Percentiles rank a stretch among this genome's conserved stretches.
These are phyloP conservation scores for Marsdenia floribunda DNA, from an alignment of 257 asterid species.

Conservation along the genomic window DNA sequence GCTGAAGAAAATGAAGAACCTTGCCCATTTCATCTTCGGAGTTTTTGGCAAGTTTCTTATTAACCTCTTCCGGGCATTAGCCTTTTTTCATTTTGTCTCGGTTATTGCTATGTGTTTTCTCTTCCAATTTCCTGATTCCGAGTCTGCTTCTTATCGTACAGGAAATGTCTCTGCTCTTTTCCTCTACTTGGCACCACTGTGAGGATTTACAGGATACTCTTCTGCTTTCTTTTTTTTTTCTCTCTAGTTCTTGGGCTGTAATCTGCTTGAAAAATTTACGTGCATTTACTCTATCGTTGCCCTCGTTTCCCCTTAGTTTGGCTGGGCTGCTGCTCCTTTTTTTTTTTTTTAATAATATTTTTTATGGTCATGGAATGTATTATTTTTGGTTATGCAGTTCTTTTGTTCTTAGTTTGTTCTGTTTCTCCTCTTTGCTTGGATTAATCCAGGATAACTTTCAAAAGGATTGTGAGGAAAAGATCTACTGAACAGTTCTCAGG, in stretches of 20 bases:
- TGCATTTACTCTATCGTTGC: background rate
- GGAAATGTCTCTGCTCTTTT: slow-evolving; percentile 79
- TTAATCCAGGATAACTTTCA: slow-evolving; percentile 65
- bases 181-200: slow-evolving; percentile 85
- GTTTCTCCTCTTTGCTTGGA: background rate
- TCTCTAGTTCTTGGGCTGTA: background rate
- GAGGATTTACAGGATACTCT: slow-evolving; percentile 21
- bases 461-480: slow-evolving; percentile 47
- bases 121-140: background rate
- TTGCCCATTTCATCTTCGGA: slow-evolving; percentile 54
- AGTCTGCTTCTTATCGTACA: slow-evolving; percentile 13
- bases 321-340: too few relatives aligned
- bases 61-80: background rate
- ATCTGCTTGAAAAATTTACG: background rate
- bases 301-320: background rate
- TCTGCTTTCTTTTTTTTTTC: slow-evolving; percentile 7
- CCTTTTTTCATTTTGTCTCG: background rate
- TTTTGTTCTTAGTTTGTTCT: background rate
- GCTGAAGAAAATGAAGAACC: slow-evolving; percentile 15
- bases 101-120: too few relatives aligned
- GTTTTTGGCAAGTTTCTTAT: slow-evolving; percentile 44
- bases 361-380: too few relatives aligned
- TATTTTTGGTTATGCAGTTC: background rate
- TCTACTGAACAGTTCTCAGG: slow-evolving; percentile 83
- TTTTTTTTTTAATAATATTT: too few relatives aligned